Conservation (phyloP, 495 filamentous ascomycete species). For the Neurospora sp. region DNA sequence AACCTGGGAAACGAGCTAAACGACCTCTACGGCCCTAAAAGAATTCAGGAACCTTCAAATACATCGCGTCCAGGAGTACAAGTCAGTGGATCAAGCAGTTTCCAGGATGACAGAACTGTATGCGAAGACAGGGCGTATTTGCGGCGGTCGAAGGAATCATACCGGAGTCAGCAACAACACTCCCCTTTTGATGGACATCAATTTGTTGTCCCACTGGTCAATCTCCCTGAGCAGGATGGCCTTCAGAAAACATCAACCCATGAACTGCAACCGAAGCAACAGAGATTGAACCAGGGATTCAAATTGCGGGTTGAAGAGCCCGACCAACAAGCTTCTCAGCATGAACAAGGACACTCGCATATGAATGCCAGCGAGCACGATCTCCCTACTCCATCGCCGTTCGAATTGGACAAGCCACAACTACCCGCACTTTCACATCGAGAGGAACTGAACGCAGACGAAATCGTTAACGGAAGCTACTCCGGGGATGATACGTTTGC, state of each 20-base stretch:
- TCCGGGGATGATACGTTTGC: neutral
- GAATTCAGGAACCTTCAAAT: neutral
- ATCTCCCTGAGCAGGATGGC: neutral
- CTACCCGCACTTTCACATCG: neutral
- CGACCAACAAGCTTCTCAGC: neutral
- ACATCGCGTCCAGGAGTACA: neutral
- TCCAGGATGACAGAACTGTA: neutral
- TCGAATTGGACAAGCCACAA: neutral
- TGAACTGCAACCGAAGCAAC: neutral
- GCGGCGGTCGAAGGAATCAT: neutral
- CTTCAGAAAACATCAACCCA: neutral
- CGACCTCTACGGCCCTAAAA: neutral
- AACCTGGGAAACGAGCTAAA: conserved; percentile 1
- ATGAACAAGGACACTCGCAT: neutral
- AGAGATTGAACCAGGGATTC: neutral
- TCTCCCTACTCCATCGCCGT: neutral
- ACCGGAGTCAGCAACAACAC: neutral
- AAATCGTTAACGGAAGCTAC: neutral
- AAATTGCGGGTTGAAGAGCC: neutral
- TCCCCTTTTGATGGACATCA: neutral
- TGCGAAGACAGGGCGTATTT: neutral
- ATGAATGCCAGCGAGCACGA: neutral
- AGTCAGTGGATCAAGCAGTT: neutral
- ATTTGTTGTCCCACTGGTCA: neutral
- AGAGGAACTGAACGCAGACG: neutral